A percentile compares a stretch with the other conserved stretches of the same genome.
These are phyloP conservation scores for Zalerion maritima DNA, from an alignment of 495 filamentous ascomycete genomes.

Conservation along the genomic window DNA sequence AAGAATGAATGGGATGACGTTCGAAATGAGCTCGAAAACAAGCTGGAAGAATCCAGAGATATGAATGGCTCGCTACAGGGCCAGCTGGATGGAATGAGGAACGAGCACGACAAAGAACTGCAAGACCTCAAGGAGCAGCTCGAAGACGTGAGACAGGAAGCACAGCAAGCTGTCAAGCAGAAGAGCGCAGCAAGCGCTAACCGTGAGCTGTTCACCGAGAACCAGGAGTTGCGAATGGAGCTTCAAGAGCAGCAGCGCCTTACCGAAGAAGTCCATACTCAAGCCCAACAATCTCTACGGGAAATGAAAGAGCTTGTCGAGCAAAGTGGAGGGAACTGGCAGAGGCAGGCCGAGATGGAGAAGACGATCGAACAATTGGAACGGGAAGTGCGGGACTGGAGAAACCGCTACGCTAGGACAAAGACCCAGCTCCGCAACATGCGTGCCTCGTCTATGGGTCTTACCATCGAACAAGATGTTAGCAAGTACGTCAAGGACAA, in stretches of 20 bases:
- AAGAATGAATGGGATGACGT: conserved; percentile 62
- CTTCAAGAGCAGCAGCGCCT: conserved; percentile 62
- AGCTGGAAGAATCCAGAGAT: conserved; percentile 61
- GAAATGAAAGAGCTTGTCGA: conserved; percentile 83
- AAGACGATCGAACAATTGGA: conserved; percentile 61
- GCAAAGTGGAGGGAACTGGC: conserved; percentile 60
- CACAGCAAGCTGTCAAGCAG: conserved; percentile 6
- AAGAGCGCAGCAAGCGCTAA: conserved; percentile 22
- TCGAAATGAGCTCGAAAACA: conserved; percentile 58
- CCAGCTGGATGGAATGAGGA: conserved; percentile 59
- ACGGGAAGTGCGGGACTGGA: conserved; percentile 75
- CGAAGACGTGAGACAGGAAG: conserved; percentile 32
- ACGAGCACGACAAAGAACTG: conserved; percentile 49
- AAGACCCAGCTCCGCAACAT: conserved; percentile 76
- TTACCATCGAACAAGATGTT: conserved; percentile 52
- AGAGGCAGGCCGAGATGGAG: conserved; percentile 64
- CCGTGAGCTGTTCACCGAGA: conserved; percentile 52
- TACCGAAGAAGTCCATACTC: conserved; percentile 77
- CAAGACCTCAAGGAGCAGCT: conserved; percentile 50
- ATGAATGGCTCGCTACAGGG: conserved; percentile 61
- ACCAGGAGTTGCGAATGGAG: conserved; percentile 55
- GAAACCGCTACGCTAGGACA: conserved; percentile 67
- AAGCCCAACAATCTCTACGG: conserved; percentile 68
- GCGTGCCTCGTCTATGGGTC: conserved; percentile 62
- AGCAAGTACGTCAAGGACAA: conserved; percentile 49